Percentiles rank a stretch among this genome's conserved stretches.
Evolutionary conservation across 2,329 filamentous ascomycete genomes (phyloP).

Genomic region (Aspergillus arachidicola): DNA sequence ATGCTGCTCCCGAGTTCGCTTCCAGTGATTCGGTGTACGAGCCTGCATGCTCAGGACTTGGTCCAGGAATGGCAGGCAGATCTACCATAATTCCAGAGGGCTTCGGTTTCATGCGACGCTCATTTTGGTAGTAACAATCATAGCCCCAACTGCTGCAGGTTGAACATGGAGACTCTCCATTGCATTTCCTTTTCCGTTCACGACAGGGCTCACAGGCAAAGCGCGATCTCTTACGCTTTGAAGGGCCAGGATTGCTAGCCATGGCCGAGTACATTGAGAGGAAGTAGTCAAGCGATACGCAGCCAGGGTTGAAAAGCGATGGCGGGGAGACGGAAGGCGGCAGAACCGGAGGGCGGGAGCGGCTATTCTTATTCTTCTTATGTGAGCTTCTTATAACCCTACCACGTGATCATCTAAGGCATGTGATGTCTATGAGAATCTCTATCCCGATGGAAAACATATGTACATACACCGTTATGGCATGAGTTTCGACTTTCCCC

Average conservation of each 20-base stretch:
- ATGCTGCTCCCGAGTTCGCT: constrained; percentile 59
- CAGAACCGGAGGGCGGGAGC: neutral
- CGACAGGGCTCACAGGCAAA: neutral
- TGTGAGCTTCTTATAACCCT: neutral
- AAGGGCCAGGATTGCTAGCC: neutral
- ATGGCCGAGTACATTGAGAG: neutral
- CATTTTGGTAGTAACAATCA: neutral
- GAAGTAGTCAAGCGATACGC: neutral
- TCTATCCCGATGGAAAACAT: neutral
- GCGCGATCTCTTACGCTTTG: neutral
- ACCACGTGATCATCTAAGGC: neutral
- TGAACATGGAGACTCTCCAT: neutral
- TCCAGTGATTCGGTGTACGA: constrained; percentile 36
- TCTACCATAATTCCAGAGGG: neutral
- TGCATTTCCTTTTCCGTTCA: neutral
- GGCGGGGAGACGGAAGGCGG: neutral
- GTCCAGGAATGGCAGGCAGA: neutral
- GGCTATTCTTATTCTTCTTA: neutral
- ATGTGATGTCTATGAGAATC: neutral
- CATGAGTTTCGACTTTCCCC: neutral
- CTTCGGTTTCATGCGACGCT: neutral
- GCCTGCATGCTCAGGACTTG: neutral
- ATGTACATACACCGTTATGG: neutral
- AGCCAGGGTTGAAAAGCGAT: neutral
- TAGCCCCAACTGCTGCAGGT: neutral